Conservation (phyloP, 441 rosid species). For the Eruca vesicaria region DNA sequence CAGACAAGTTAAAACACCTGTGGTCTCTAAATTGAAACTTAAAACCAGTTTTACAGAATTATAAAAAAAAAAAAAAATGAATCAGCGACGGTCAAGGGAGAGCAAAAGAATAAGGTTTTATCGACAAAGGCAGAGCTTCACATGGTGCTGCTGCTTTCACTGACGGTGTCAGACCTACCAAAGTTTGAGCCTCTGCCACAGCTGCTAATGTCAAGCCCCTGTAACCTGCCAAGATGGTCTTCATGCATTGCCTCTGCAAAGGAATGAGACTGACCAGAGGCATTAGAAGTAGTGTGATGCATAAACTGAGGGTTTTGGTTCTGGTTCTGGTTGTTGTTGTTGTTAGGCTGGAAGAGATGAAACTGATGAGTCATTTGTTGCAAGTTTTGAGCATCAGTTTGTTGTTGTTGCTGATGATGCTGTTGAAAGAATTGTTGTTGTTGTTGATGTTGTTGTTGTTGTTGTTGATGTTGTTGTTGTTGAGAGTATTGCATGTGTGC, state of each 20-base stretch:
- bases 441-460: conserved; percentile 42
- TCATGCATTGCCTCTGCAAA: conserved; percentile 63
- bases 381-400: conserved; percentile 42
- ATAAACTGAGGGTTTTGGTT: conserved; percentile 43
- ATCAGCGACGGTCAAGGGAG: conserved; percentile 9
- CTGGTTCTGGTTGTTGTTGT: conserved; percentile 30
- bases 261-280: conserved; percentile 43
- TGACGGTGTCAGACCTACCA: conserved; percentile 75
- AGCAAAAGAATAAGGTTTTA: conserved; percentile 30
- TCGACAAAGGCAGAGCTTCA: conserved; percentile 40
- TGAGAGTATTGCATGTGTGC: conserved; percentile 50
- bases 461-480: conserved; percentile 44
- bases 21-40: conserved; percentile 21
- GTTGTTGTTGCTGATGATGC: conserved; percentile 39
- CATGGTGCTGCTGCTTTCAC: conserved; percentile 78
- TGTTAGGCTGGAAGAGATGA: conserved; percentile 52
- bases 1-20: conserved; percentile 29
- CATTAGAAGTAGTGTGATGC: conserved; percentile 26
- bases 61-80: conserved; percentile 7
- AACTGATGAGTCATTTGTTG: conserved; percentile 55
- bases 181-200: conserved; percentile 58
- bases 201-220: conserved; percentile 79
- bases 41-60: conserved; percentile 29
- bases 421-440: conserved; percentile 57
- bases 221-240: conserved; percentile 71